Percentiles rank a stretch among this genome's conserved stretches.
These are phyloP conservation scores for Epichloe coenophiala DNA, from an alignment of 2,329 filamentous ascomycete species.

Conservation along the genomic window DNA sequence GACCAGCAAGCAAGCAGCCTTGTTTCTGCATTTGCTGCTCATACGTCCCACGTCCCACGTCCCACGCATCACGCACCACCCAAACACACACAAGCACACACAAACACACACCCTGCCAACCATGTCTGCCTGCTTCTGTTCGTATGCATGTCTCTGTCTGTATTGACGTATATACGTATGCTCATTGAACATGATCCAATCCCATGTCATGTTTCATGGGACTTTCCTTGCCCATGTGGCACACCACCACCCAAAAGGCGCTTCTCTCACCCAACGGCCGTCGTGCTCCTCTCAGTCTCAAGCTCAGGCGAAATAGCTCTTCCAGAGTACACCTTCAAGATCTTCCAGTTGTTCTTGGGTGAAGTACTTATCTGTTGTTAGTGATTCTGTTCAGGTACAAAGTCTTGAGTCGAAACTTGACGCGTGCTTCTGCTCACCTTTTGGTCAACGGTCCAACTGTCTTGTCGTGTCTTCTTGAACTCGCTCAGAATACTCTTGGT, in stretches of 20 bases:
- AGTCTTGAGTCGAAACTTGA: not conserved
- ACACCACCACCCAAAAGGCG: too few relatives aligned
- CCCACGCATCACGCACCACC: not conserved
- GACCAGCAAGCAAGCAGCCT: not conserved
- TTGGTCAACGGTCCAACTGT: slow-evolving; percentile 96
- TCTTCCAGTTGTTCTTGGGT: slow-evolving; percentile 88
- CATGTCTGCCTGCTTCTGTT: not conserved
- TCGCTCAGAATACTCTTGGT: slow-evolving; percentile 90
- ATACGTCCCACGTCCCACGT: not conserved
- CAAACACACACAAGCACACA: not conserved
- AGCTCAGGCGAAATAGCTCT: slow-evolving; percentile 87
- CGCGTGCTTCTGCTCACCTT: slow-evolving; percentile 51
- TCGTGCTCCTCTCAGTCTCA: not conserved
- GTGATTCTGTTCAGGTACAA: slow-evolving; percentile 14
- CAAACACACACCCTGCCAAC: not conserved
- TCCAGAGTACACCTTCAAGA: slow-evolving; percentile 92
- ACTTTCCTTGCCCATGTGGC: not conserved
- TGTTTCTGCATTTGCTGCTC: not conserved
- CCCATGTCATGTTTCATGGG: not conserved
- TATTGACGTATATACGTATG: too few relatives aligned
- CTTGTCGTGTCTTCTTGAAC: slow-evolving; percentile 98
- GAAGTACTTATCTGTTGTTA: slow-evolving; percentile 46
- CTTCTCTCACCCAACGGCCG: not conserved
- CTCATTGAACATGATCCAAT: too few relatives aligned
- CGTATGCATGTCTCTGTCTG: too few relatives aligned